A percentile compares a stretch with the other conserved stretches of the same genome.
phyloP scores from a whole-genome alignment of 2,329 filamentous ascomycete species.

The Cephalotrichum gorgonifer region DNA sequence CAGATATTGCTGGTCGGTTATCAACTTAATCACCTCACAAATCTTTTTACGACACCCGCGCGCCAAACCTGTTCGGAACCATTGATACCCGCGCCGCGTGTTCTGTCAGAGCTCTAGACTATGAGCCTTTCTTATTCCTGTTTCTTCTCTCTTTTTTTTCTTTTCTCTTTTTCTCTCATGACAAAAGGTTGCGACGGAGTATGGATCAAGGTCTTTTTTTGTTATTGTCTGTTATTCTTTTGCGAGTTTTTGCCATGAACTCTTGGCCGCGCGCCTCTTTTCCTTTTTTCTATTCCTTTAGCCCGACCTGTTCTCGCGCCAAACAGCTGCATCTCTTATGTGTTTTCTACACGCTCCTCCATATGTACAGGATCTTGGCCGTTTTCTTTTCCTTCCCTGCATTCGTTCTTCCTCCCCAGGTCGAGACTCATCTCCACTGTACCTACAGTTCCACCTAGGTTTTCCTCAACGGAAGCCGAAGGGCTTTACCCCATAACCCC shows the following conservation, averaged over 20 bases:
- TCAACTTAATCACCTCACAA: background rate
- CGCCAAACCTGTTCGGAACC: background rate
- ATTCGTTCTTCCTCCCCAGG: background rate
- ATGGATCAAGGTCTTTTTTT: background rate
- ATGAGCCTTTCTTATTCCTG: background rate
- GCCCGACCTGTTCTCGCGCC: background rate
- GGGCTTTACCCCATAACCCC: too few species aligned
- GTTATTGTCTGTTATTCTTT: background rate
- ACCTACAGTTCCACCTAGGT: background rate
- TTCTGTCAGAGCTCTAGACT: background rate
- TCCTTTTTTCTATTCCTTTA: background rate
- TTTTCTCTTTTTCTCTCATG: background rate
- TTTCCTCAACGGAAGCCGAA: background rate
- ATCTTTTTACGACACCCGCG: background rate
- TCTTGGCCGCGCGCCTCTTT: background rate
- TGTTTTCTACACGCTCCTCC: background rate
- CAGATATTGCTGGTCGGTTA: background rate
- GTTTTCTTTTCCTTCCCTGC: background rate
- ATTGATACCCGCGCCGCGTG: constrained; percentile 3
- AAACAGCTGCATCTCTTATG: background rate
- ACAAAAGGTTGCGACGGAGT: constrained; percentile 3
- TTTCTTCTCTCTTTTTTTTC: background rate
- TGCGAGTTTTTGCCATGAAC: background rate
- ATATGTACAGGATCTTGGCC: background rate
- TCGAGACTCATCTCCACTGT: background rate